phyloP scores from a whole-genome alignment of 169 alveolate species.

The Plasmodium billcollinsi region DNA sequence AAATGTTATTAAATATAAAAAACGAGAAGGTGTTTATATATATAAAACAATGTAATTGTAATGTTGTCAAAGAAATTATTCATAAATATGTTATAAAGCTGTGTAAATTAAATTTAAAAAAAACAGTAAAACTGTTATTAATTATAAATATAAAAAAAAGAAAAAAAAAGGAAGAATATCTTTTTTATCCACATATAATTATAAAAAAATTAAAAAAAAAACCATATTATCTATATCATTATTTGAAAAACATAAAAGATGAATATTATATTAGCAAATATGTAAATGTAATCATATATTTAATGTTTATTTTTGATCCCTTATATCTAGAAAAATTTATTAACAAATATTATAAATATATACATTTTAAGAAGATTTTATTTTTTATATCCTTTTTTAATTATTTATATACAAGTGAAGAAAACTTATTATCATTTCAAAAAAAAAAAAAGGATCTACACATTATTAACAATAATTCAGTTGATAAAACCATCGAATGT shows the following conservation, averaged over 20 bases:
- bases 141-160: conserved; percentile 20
- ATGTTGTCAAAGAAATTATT: conserved; percentile 15
- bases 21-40: conserved; percentile 32
- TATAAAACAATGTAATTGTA: conserved; percentile 35
- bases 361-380: conserved; percentile 23
- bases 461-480: no score
- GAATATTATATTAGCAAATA: conserved; percentile 10
- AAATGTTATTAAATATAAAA: conserved; percentile 35
- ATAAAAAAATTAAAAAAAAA: conserved; percentile 49
- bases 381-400: conserved; percentile 44
- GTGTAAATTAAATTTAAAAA: conserved; percentile 16
- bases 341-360: conserved; percentile 15
- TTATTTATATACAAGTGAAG: not conserved
- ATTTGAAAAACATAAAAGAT: conserved; percentile 43
- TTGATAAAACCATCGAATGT: no score
- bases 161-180: conserved; percentile 11
- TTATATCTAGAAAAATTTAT: conserved; percentile 6
- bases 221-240: conserved; percentile 49
- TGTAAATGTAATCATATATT: conserved; percentile 19
- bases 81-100: conserved; percentile 10
- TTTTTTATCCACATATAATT: conserved; percentile 39
- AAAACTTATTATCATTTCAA: no score
- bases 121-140: conserved; percentile 31
- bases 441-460: no score
- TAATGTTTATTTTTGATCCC: conserved; percentile 61